Percentiles rank a stretch among this genome's conserved stretches.
These are phyloP conservation scores for Cladosporium velox DNA, from an alignment of 2,329 filamentous ascomycete genomes.

Conservation along the genomic window DNA sequence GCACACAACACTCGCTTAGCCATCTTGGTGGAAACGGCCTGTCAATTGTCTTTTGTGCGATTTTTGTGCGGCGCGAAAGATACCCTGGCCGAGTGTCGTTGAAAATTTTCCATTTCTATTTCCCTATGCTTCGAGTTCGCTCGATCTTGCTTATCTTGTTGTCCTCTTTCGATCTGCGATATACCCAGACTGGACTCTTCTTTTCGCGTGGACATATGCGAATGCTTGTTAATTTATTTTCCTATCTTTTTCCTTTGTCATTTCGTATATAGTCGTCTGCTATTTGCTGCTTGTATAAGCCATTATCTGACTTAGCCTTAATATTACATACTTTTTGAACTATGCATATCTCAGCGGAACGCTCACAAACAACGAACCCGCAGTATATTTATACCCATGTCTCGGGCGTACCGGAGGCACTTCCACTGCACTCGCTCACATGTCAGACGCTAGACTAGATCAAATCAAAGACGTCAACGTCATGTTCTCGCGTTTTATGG, in stretches of 20 bases:
- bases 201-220: conserved; percentile 12
- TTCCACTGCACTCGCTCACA: background rate
- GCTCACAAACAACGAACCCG: no score
- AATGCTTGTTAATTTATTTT: background rate
- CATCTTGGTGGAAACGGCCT: conserved; percentile 1
- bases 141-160: conserved; percentile 1
- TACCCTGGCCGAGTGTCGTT: conserved; percentile 13
- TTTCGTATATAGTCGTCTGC: conserved; percentile 12
- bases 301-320: conserved; percentile 6
- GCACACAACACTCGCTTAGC: background rate
- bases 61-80: conserved; percentile 12
- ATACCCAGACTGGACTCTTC: conserved; percentile 26
- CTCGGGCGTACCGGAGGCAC: background rate
- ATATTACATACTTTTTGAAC: background rate
- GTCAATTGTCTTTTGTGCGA: conserved; percentile 12
- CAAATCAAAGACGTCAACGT: conserved; percentile 4
- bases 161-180: conserved; percentile 21
- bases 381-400: background rate
- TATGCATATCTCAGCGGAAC: no score
- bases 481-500: conserved; percentile 8
- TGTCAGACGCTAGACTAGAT: background rate
- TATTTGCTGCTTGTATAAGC: background rate
- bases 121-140: background rate
- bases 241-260: conserved; percentile 10
- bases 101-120: background rate